Base-by-base conservation (phyloP, 139 green algal genomes). In the Astrephomene gubernaculifera region DNA sequence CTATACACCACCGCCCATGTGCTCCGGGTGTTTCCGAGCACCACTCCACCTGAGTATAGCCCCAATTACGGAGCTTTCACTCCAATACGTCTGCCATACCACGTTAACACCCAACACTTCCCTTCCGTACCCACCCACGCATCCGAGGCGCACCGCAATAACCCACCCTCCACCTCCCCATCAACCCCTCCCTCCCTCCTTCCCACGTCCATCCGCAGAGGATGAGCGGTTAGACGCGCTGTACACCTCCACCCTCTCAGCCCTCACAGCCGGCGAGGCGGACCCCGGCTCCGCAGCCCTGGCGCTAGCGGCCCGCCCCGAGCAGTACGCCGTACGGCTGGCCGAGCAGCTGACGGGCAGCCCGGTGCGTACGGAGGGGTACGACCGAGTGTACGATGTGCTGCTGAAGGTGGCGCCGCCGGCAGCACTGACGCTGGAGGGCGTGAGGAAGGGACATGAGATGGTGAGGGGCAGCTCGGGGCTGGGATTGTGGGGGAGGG, bases 351-450 rank as follows among this genome's bases (percentile, higher is more conserved):
- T 93, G 60, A 91, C 87, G 21, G 90, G 90, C 22, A 67, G 49
- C 38, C 72, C 86, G 0, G 75, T 86, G 41, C 31, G 70, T 12
- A 33, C 74, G 45, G 38, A 78, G 10, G 88, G 90, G n/a, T 92
- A 83, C 44, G 41, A 63, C 60, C 73, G 83, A 0, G 74, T 88
- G 61, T 90, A 92, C 53, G 90, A 92, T 45, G 43, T 75, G 33
- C n/a, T 89, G 44, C 71, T 89, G 25, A 36, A 89, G 61, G 88
- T 85, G 22, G 90, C 71, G 39, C 88, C 90, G 24, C 81, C 88
- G 17, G 87, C 82, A 33, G 90, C 90, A n/a, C 71, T 94, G 3
- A 91, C 86, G 9, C 87, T 88, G 29, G 88, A 82, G 70, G 89
- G 83, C 38, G 70, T 94, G 1, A 22, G 29, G 12, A 63, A 88